Base-by-base conservation (phyloP, 1,139 yeast species). In the Taphrina flavorubra region DNA sequence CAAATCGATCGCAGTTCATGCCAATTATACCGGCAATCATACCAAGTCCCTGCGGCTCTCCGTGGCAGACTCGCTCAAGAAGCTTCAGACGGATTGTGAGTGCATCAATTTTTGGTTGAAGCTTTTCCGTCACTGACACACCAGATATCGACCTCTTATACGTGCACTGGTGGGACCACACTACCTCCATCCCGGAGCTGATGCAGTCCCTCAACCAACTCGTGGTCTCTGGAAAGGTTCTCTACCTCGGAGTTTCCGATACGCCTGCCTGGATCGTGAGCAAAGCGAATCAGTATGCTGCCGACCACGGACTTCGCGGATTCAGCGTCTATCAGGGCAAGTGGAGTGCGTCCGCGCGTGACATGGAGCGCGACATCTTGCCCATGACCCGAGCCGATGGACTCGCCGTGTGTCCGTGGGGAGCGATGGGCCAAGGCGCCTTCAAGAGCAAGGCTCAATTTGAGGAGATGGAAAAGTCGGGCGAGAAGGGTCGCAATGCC, bases 181-280 rank as follows among this genome's bases (percentile, higher is more conserved):
- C 75, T 25, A 71, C 74, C n/a, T 71, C 74, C 6, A 72, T 74
- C n/a, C 72, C 73, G 14, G 76, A 74, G 63, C 57, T 74, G 49
- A 74, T 74, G 76, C 73, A 73, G 49, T 64, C 73, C n/a, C 70
- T 74, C 10, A 72, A 74, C 67, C 68, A 71, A 39, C 71, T 74
- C 14, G 74, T 74, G 14, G 58, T 16, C 4, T 42, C 68, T 8
- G 73, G 74, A 2, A 72, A 72, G 60, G 73, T 72, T 10, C 66
- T 74, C 37, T 74, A 74, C 56, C 72, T 74, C 16, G 76, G 76
- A 7, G 67, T 72, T 14, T 72, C 75, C 13, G 76, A 74, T 53
- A 69, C 75, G 1, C 76, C 76, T 11, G 76, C 76, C 10, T 74
- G 76, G 76, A 67, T 74, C 18, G 76, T 74, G 16, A 60, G 73